Evolutionary conservation across 2,329 filamentous ascomycete species (phyloP).

Genomic region (Domatiomyces globalis): DNA sequence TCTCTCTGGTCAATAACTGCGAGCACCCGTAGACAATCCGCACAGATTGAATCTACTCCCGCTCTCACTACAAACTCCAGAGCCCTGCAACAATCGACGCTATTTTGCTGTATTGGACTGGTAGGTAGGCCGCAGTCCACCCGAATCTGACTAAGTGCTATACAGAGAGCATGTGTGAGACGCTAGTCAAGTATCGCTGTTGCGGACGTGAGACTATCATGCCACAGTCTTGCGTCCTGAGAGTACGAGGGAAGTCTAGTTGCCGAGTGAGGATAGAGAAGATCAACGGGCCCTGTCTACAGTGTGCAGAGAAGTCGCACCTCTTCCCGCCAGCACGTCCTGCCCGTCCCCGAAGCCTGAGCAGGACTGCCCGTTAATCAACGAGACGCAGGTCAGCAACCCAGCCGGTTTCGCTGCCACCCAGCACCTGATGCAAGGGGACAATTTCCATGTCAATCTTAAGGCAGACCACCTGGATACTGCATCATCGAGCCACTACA

Average conservation of each 20-base stretch:
- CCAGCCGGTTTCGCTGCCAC: too few relatives aligned
- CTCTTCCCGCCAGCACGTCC: neutral
- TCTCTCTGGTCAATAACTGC: neutral
- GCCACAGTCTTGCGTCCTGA: neutral
- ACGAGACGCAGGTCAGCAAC: neutral
- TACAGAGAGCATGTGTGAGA: neutral
- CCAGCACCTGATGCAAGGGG: neutral
- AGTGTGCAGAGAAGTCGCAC: neutral
- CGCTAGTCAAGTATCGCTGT: neutral
- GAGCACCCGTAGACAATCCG: too few relatives aligned
- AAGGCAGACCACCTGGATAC: too few relatives aligned
- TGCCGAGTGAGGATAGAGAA: neutral
- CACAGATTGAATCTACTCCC: neutral
- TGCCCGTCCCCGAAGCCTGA: neutral
- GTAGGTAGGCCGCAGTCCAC: neutral
- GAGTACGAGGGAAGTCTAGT: neutral
- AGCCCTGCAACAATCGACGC: neutral
- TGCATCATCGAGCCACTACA: too few relatives aligned
- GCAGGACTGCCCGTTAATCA: neutral
- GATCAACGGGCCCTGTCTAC: neutral
- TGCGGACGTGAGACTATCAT: neutral
- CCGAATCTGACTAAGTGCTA: neutral
- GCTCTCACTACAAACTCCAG: too few relatives aligned
- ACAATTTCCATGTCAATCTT: neutral
- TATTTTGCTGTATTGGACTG: neutral